Percentiles rank a stretch among this genome's conserved stretches.
Conservation (phyloP, 2,329 filamentous ascomycete species). For the Aspergillus amoenus region DNA sequence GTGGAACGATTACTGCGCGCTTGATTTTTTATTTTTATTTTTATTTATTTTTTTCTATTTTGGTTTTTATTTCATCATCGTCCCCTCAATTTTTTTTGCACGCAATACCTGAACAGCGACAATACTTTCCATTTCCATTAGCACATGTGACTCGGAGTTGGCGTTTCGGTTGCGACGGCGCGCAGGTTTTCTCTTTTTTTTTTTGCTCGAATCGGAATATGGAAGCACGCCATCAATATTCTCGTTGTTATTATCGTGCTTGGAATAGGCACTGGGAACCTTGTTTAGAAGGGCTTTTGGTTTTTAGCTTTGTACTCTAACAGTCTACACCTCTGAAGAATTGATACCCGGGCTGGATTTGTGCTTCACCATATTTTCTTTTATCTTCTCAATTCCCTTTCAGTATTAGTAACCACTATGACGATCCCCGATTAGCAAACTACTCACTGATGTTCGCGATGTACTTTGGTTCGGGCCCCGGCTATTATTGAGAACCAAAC, state of each 20-base stretch:
- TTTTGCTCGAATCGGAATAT: neutral
- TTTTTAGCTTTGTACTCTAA: conserved; percentile 9
- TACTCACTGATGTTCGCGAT: too few species aligned
- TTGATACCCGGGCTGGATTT: conserved; percentile 22
- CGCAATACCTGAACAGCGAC: neutral
- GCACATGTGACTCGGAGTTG: conserved; percentile 1
- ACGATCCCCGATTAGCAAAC: too few species aligned
- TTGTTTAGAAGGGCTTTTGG: conserved; percentile 7
- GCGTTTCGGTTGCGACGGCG: conserved; percentile 7
- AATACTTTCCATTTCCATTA: conserved; percentile 2
- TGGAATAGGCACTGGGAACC: neutral
- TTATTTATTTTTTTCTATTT: neutral
- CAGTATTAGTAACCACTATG: neutral
- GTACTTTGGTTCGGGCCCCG: too few species aligned
- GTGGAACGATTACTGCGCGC: conserved; percentile 20
- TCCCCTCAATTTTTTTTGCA: neutral
- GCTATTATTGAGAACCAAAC: neutral
- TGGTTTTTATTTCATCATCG: neutral
- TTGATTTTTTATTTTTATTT: neutral
- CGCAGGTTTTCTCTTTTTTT: neutral
- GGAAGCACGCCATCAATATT: neutral
- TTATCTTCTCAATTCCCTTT: neutral
- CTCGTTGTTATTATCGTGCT: neutral
- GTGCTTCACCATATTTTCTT: neutral
- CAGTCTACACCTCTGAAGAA: conserved; percentile 16